Conservation (phyloP, 2,329 filamentous ascomycete species). For the Lasiodiplodia gonubiensis region DNA sequence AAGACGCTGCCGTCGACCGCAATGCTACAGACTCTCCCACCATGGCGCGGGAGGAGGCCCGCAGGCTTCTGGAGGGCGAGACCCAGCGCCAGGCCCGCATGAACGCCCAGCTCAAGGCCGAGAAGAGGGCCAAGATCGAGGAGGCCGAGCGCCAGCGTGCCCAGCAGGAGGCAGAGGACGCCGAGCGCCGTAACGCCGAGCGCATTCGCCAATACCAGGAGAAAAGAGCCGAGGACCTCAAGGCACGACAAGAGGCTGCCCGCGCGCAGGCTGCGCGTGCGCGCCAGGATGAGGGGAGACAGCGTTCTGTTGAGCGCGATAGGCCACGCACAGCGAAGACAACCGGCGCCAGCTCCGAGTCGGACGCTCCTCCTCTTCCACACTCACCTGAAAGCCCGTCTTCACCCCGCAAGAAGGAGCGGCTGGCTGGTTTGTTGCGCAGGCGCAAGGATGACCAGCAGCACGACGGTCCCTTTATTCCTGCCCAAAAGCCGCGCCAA, state of each 20-base stretch:
- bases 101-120: conserved; percentile 40
- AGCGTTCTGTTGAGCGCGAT: conserved; percentile 6
- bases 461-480: conserved; percentile 33
- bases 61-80: conserved; percentile 41
- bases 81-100: conserved; percentile 36
- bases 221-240: conserved; percentile 31
- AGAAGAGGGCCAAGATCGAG: conserved; percentile 40
- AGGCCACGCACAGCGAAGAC: conserved; percentile 20
- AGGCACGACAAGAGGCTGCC: conserved; percentile 41
- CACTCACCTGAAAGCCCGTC: conserved; percentile 4
- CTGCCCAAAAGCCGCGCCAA: conserved; percentile 35
- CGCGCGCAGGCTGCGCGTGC: conserved; percentile 38
- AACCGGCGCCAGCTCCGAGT: background rate
- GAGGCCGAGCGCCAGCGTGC: conserved; percentile 41
- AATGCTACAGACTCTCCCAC: conserved; percentile 28
- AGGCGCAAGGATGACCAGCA: conserved; percentile 42
- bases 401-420: conserved; percentile 30
- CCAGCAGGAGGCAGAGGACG: conserved; percentile 40
- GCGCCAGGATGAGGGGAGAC: conserved; percentile 39
- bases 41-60: conserved; percentile 41
- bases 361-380: conserved; percentile 7
- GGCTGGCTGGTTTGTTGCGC: conserved; percentile 42
- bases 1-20: background rate
- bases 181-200: conserved; percentile 37
- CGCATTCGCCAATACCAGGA: conserved; percentile 35